Conservation (phyloP, 805 yeast genomes). For the Metschnikowia dekortorum region DNA sequence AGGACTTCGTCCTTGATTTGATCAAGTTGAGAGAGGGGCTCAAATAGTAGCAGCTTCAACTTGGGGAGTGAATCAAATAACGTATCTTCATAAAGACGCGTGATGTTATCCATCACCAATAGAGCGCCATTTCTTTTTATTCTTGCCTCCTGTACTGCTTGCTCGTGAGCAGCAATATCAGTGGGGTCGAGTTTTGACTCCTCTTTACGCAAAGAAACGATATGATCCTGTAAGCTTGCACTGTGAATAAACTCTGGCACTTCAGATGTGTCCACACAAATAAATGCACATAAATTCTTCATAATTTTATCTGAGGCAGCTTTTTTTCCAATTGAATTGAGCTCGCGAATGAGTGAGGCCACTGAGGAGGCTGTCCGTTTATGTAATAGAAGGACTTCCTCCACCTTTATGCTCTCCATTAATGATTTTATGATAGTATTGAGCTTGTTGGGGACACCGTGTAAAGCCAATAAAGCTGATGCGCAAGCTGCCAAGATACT, state of each 20-base stretch:
- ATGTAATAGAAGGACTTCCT: slow-evolving; percentile 64
- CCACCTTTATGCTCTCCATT: slow-evolving; percentile 88
- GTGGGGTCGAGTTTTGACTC: slow-evolving; percentile 61
- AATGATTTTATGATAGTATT: slow-evolving; percentile 84
- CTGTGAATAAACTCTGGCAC: slow-evolving; percentile 87
- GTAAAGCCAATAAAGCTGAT: slow-evolving; percentile 60
- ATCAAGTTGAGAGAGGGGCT: slow-evolving; percentile 48
- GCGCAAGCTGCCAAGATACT: slow-evolving; percentile 74
- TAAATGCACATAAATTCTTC: slow-evolving; percentile 84
- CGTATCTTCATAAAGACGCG: slow-evolving; percentile 47
- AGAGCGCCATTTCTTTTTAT: slow-evolving; percentile 84
- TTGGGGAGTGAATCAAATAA: slow-evolving; percentile 65
- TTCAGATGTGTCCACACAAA: slow-evolving; percentile 93
- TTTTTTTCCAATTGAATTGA: slow-evolving; percentile 53
- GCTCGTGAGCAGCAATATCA: slow-evolving; percentile 57
- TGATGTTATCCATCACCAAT: slow-evolving; percentile 57
- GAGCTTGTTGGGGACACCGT: slow-evolving; percentile 76
- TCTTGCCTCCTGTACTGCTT: slow-evolving; percentile 66
- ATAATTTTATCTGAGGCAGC: slow-evolving; percentile 84
- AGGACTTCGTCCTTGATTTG: slow-evolving; percentile 21
- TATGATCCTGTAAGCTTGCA: slow-evolving; percentile 45
- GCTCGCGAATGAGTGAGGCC: slow-evolving; percentile 55
- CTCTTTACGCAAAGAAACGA: slow-evolving; percentile 75
- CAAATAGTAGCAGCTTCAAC: slow-evolving; percentile 59
- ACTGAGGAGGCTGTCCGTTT: slow-evolving; percentile 65